Percentiles rank a stretch among this genome's conserved stretches.
Evolutionary conservation across 192 early-diverging fungal genomes (phyloP).

Genomic region (Coemansia sp.): DNA sequence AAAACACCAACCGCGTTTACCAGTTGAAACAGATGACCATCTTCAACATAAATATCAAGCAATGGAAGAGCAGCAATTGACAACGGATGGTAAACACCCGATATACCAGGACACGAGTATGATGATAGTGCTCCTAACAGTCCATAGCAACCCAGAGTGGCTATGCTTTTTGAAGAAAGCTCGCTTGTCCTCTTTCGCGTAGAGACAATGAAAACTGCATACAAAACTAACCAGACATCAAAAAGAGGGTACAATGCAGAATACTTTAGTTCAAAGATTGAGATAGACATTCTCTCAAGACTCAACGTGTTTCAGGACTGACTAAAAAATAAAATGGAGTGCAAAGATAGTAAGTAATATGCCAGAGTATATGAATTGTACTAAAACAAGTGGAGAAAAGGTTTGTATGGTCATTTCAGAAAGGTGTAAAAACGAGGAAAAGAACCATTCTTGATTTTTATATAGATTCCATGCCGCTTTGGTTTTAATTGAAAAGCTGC

Average conservation of each 20-base stretch:
- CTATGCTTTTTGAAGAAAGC: neutral
- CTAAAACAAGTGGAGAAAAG: too few species aligned
- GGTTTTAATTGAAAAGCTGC: too few species aligned
- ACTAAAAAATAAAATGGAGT: too few species aligned
- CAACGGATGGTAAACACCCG: neutral
- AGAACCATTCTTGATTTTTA: too few species aligned
- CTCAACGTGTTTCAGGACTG: too few species aligned
- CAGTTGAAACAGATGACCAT: neutral
- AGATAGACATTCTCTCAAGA: neutral
- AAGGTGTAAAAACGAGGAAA: too few species aligned
- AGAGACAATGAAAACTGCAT: neutral
- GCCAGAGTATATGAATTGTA: too few species aligned
- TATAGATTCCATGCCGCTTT: too few species aligned
- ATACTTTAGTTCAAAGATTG: neutral
- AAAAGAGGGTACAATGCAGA: neutral
- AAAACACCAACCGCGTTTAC: neutral
- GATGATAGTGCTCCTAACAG: neutral
- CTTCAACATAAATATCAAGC: neutral
- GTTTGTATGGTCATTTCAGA: too few species aligned
- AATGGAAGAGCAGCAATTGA: neutral
- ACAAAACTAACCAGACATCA: neutral
- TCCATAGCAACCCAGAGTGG: neutral
- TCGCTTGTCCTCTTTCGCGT: neutral
- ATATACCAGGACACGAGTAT: neutral
- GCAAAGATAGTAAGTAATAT: too few species aligned